Base-by-base conservation (phyloP, 495 filamentous ascomycete species). In the Ramalina peruviana region DNA sequence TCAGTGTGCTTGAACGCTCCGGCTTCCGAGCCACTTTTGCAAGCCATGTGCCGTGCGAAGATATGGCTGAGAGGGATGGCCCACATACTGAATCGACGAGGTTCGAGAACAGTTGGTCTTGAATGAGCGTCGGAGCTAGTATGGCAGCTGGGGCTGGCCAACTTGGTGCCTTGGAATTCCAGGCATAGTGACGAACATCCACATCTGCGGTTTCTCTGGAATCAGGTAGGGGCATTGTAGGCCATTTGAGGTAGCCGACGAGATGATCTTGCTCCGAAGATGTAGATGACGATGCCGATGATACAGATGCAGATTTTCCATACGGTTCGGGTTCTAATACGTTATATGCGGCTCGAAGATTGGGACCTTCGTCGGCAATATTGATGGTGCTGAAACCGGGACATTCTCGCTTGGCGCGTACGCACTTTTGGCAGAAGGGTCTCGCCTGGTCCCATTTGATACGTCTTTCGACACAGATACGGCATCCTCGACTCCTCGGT, bases 401-500 rank as follows among this genome's bases (percentile, higher is more conserved):
- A 56, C 65, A 69, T n/a, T 55, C 43, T 13, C 58, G 43, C 16
- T 53, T 59, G 36, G 53, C 46, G 20, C 52, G 53, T 39, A 52
- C 52, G 56, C 66, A 69, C 41, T 60, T 58, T 1, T 57, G 46
- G 49, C 67, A 70, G 23, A 52, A 48, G 4, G 64, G 64, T 30
- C 43, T 58, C 3, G 53, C 55, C 21, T 58, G 58, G 47, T 68
- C 65, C 45, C 67, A 68, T 61, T 65, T 62, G 43, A 64, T 39
- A 23, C 59, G 52, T 10, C 58, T 58, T 10, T 61, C 43, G 43
- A 58, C 59, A 42, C 64, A 67, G 48, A 54, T 51, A 44, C 57
- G 59, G 60, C 65, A 72, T 52, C 67, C 67, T 54, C 56, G 61
- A 52, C 66, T 69, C 36, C 65, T 63, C 16, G 68, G 62, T 49